These are phyloP conservation scores for Aspergillus spinulosporus DNA, from an alignment of 2,329 filamentous ascomycete species.

Conservation along the genomic window DNA sequence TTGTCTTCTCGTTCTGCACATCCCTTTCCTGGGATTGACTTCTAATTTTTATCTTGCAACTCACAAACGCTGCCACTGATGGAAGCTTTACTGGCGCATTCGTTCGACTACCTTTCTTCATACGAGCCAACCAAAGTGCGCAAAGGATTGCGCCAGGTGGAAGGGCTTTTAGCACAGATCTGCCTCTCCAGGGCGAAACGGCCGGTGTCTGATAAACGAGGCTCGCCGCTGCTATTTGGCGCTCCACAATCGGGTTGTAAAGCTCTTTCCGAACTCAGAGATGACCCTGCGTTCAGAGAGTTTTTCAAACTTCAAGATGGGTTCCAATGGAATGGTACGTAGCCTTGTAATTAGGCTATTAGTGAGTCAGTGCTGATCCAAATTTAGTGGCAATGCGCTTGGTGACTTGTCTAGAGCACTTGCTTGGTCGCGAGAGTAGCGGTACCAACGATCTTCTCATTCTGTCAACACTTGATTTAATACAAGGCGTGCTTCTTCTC, in stretches of 20 bases:
- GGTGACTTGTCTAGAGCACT: constrained; percentile 78
- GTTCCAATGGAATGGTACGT: constrained; percentile 87
- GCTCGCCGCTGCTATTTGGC: constrained; percentile 43
- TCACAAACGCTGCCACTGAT: constrained; percentile 51
- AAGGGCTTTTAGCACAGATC: constrained; percentile 90
- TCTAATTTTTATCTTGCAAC: constrained; percentile 1
- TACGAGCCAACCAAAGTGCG: constrained; percentile 86
- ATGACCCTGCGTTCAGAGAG: constrained; percentile 87
- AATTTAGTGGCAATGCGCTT: constrained; percentile 74
- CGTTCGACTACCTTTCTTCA: constrained; percentile 94
- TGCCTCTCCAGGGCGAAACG: constrained; percentile 65
- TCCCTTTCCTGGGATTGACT: constrained; percentile 5
- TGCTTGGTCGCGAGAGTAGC: constrained; percentile 78
- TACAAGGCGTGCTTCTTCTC: constrained; percentile 83
- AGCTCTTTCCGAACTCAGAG: constrained; percentile 67
- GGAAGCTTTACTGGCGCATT: constrained; percentile 88
- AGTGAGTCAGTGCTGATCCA: neutral
- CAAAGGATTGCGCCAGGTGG: constrained; percentile 90
- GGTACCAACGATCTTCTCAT: constrained; percentile 87
- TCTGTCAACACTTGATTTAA: constrained; percentile 79
- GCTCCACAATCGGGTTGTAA: constrained; percentile 54
- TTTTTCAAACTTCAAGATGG: constrained; percentile 97
- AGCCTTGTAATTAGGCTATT: neutral
- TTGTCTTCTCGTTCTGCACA: constrained; percentile 5
- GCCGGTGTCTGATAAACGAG: constrained; percentile 42